Base-by-base conservation (phyloP, 306 rosid genomes). In the Oemleria cerasiformis region DNA sequence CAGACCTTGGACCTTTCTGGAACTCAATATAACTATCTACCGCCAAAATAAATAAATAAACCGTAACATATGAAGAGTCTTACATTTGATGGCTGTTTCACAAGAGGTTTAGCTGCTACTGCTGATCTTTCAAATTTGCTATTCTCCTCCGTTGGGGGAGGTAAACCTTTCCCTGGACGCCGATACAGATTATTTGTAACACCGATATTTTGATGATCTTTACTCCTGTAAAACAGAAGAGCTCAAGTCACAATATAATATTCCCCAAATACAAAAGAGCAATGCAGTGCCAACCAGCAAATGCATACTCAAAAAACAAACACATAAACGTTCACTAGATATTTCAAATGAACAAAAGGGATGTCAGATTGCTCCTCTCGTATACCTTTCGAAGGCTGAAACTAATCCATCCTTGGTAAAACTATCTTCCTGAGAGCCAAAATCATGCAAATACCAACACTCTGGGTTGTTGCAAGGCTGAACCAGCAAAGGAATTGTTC, bases 391-490 rank as follows among this genome's bases (percentile, higher is more conserved):
- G 80, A 78, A 86, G 65, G 94, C 97, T 62, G 96, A 90, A 77
- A 90, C 82, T 57, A 89, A 77, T 84, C 88, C 98, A 83, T 93
- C 98, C 87, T 93, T 90, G 20, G 96, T 80, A 73, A 90, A 91
- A 83, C 98, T 91, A 77, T 88, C 94, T 69, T 93, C 92, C 67
- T 90, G 96, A 75, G 96, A 86, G 75, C 98, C 96, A 86, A 87
- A 68, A 84, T 91, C 98, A 64, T 89, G 96, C 86, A 93, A 84
- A 83, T 91, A 93, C 76, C 91, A 71, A 81, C 99, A 95, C 84
- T 95, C 99, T 16, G 96, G 92, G 79, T 95, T 95, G 86, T 79
- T 87, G 92, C 97, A 95, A 71, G 97, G 99, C 99, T 95, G 97
- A 73, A 79, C 42, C 43, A 67, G 67, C 8, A 65, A 25, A 63